These are phyloP conservation scores for Fusarium liriodendri DNA, from an alignment of 2,329 filamentous ascomycete genomes.

Conservation along the genomic window DNA sequence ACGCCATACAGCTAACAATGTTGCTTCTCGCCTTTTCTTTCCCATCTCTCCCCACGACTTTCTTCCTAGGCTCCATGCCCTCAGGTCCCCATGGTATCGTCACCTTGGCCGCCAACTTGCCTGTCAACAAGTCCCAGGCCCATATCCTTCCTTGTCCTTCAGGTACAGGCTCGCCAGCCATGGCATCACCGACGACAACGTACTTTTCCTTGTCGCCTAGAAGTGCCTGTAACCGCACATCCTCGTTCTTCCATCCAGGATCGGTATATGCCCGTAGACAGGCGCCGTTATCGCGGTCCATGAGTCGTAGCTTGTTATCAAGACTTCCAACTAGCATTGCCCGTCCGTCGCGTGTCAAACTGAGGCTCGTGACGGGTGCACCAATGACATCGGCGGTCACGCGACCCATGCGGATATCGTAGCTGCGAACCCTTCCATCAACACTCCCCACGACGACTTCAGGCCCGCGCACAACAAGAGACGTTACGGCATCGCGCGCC, in stretches of 20 bases:
- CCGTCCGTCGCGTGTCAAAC: constrained; percentile 77
- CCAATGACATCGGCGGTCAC: constrained; percentile 78
- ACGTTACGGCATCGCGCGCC: constrained; percentile 75
- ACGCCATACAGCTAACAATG: constrained; percentile 71
- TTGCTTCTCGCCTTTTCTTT: constrained; percentile 70
- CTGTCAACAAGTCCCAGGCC: constrained; percentile 87
- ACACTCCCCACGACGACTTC: constrained; percentile 82
- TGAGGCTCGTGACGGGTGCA: constrained; percentile 79
- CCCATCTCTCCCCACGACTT: constrained; percentile 68
- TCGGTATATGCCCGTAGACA: constrained; percentile 79
- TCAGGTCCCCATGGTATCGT: constrained; percentile 66
- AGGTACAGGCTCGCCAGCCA: constrained; percentile 45
- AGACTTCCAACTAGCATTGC: constrained; percentile 80
- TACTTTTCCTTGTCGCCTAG: constrained; percentile 81
- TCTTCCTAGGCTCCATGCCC: constrained; percentile 61
- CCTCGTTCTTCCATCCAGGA: constrained; percentile 69
- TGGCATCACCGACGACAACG: constrained; percentile 85
- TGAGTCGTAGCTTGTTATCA: constrained; percentile 81
- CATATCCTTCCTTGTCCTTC: constrained; percentile 70
- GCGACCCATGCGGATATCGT: constrained; percentile 83
- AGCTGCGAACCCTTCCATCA: constrained; percentile 83
- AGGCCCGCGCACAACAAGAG: constrained; percentile 58
- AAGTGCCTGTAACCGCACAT: constrained; percentile 79
- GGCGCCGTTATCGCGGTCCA: constrained; percentile 81
- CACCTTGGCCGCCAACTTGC: constrained; percentile 73